Evolutionary conservation across 805 yeast species (phyloP).

Genomic region (Debaryomyces tyrocola): DNA sequence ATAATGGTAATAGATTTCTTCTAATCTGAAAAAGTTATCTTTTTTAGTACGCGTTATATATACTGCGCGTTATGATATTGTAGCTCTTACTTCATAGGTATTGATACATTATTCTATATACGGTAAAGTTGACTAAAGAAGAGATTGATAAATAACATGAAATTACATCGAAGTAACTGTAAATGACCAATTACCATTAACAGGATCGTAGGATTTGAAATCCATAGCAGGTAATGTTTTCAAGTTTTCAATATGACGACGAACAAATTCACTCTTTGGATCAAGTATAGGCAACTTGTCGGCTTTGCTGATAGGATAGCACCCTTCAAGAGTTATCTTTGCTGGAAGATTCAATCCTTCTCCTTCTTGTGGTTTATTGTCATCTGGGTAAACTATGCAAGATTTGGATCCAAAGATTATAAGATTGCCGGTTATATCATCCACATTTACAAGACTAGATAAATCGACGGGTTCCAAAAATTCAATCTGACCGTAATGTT

Average conservation of each 20-base stretch:
- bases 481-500: conserved; percentile 72
- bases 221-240: conserved; percentile 57
- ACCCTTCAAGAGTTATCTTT: conserved; percentile 69
- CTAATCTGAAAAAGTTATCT: neutral
- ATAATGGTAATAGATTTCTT: neutral
- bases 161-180: conserved; percentile 41
- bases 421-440: conserved; percentile 64
- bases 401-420: conserved; percentile 60
- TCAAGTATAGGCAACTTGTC: conserved; percentile 75
- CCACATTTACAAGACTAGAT: conserved; percentile 58
- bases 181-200: conserved; percentile 71
- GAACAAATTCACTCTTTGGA: conserved; percentile 69
- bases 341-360: conserved; percentile 83
- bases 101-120: neutral
- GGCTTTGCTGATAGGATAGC: conserved; percentile 76
- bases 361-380: conserved; percentile 61
- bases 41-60: neutral
- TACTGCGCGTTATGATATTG: neutral
- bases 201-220: conserved; percentile 76
- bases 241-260: conserved; percentile 66
- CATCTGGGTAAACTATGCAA: conserved; percentile 73
- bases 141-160: neutral
- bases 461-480: conserved; percentile 84
- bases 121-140: neutral
- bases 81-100: neutral